Conservation (phyloP, 2,329 filamentous ascomycete species). For the Phyllosticta ampelicida region DNA sequence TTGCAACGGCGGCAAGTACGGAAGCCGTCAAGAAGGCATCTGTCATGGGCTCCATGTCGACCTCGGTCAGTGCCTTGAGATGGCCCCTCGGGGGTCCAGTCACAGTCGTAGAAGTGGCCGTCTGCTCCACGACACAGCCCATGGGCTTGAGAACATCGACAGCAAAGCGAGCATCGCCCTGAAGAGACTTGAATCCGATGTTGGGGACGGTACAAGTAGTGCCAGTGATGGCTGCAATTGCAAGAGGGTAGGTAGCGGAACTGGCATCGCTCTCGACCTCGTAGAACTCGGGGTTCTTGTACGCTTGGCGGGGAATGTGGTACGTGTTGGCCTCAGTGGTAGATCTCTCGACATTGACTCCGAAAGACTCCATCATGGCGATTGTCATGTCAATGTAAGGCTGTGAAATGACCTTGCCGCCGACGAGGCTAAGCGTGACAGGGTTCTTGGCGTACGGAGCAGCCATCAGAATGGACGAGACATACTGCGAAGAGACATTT, state of each 20-base stretch:
- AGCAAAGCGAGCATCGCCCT: constrained; percentile 91
- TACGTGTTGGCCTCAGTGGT: constrained; percentile 78
- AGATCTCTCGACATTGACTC: constrained; percentile 68
- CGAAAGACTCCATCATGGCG: constrained; percentile 92
- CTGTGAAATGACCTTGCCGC: constrained; percentile 96
- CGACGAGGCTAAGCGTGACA: constrained; percentile 79
- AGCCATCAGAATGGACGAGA: constrained; percentile 92
- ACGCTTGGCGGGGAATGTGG: constrained; percentile 75
- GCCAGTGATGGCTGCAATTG: constrained; percentile 88
- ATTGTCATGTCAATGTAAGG: constrained; percentile 98
- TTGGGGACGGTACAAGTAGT: constrained; percentile 95
- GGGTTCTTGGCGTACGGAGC: constrained; percentile 93
- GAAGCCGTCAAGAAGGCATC: constrained; percentile 95
- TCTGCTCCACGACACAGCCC: constrained; percentile 86
- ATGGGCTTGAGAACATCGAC: constrained; percentile 82
- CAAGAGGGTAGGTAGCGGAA: constrained; percentile 90
- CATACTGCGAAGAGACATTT: constrained; percentile 97
- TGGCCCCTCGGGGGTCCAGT: constrained; percentile 69
- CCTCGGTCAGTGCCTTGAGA: constrained; percentile 63
- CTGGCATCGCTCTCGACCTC: constrained; percentile 94
- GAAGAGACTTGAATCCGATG: constrained; percentile 82
- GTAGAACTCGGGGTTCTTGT: constrained; percentile 76
- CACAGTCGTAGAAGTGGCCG: constrained; percentile 77
- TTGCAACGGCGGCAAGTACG: constrained; percentile 80
- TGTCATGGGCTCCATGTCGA: constrained; percentile 99